Evolutionary conservation across 1,139 yeast species (phyloP).

Genomic region (Geotrichum cucujoidarum): DNA sequence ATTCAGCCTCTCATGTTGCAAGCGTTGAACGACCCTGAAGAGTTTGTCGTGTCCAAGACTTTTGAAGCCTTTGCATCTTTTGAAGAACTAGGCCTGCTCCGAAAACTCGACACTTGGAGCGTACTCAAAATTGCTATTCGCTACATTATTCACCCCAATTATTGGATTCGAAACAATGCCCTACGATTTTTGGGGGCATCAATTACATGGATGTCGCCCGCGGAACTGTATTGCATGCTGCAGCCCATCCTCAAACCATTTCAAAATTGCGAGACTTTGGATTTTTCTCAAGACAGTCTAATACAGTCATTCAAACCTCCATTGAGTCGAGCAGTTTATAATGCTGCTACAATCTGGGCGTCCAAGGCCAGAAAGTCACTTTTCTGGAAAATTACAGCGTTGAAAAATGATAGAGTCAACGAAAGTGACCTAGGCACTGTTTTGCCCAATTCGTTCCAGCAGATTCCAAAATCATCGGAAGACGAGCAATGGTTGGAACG

Average conservation of each 20-base stretch:
- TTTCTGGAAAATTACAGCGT: slow-evolving; percentile 64
- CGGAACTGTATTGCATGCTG: slow-evolving; percentile 77
- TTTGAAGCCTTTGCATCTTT: slow-evolving; percentile 60
- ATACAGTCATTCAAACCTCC: slow-evolving; percentile 64
- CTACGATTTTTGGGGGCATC: slow-evolving; percentile 58
- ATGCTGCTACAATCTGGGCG: slow-evolving; percentile 69
- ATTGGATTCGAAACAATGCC: slow-evolving; percentile 73
- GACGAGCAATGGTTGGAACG: slow-evolving; percentile 74
- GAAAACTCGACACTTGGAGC: slow-evolving; percentile 48
- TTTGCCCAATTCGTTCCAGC: slow-evolving; percentile 17
- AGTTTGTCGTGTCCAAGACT: slow-evolving; percentile 72
- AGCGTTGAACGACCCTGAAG: slow-evolving; percentile 77
- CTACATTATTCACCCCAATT: slow-evolving; percentile 76
- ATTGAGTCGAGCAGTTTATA: slow-evolving; percentile 60
- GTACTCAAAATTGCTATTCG: slow-evolving; percentile 46
- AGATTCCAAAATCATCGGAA: slow-evolving; percentile 38
- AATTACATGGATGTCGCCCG: slow-evolving; percentile 58
- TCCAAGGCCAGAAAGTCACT: slow-evolving; percentile 57
- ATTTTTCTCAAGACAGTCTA: slow-evolving; percentile 58
- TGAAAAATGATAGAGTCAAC: slow-evolving; percentile 43
- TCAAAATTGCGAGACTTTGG: slow-evolving; percentile 68
- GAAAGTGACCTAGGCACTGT: slow-evolving; percentile 16
- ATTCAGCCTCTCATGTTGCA: slow-evolving; percentile 79
- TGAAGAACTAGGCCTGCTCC: slow-evolving; percentile 51
- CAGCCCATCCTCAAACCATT: slow-evolving; percentile 78